Base-by-base conservation (phyloP, 164 flowering plant genomes). In the Magnolia sinica region DNA sequence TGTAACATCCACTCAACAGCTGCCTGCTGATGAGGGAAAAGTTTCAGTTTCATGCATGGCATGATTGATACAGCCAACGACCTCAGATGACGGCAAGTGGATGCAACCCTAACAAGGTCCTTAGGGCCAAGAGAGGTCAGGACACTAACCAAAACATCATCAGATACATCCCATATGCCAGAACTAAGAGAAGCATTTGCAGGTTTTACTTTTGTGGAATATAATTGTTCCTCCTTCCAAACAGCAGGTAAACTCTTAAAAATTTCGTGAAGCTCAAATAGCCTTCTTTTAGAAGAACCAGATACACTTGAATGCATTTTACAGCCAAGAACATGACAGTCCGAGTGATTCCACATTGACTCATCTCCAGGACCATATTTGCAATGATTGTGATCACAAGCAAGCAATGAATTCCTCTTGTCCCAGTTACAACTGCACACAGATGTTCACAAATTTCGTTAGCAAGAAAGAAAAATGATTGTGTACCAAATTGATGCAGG, bases 1-100 rank as follows among this genome's bases (percentile, higher is more conserved):
- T 85, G 85, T 73, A 96, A 79, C 99, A 96, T 94, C 99, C 99
- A 96, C 80, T 92, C 92, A 80, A 94, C 91, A 50, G 99, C 99
- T 64, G 89, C 91, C 79, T 89, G 91, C 82, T 96, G 99, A 85
- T 94, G 99, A 79, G 98, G 96, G 77, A 86, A 96, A 50, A 96
- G 89, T 76, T 89, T 96, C 31, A 96, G 95, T 73, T 94, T 91
- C 91, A 91, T 88, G 77, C 92, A 92, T 72, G 99, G 98, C 91
- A 91, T 89, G 71, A 96, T 78, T 37, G 87, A 83, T 66, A 76
- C 82, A 65, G 97, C 89, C 88, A 96, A 81, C 55, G 83, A 86
- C 81, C 93, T 89, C 51, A 96, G 79, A 87, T 89, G 97, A 64
- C 81, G 93, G 79, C 99, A 96, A n/a, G 98, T 90, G 22, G 91